Evolutionary conservation across 768 basidiomycete genomes (phyloP), one percentile per base, ranked within the genome.

Genomic region (Lanmaoa pseudosensibilis): DNA sequence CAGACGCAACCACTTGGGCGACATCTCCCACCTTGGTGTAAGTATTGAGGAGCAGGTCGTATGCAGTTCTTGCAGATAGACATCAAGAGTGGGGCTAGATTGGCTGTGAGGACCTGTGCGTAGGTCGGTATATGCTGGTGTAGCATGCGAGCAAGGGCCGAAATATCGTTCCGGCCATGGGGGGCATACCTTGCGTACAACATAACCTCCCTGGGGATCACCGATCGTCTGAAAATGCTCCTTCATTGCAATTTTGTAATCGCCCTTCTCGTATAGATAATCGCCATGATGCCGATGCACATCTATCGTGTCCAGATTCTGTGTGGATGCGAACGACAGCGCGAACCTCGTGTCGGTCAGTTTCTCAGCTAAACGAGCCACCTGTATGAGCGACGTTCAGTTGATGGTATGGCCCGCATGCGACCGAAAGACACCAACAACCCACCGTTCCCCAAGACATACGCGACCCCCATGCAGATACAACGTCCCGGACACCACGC

Each of bases 11-110:
- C 2, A 98, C 82, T 13, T 94, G 85, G 2, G 84, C 72, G 16
- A 94, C 86, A 65, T 99, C 97, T 57, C 94, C 92, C 21, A 97
- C 87, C 69, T 98, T 98, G 50, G 97, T 97, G 73, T 97, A 98
- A 6, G 95, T 94, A 69, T 98, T 98, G 25, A n/a, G 98, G 83
- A 4, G 79, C n/a, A n/a, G n/a, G n/a, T n/a, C 2, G 90, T 80
- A 68, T 99, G 97, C 0, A 99, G 78, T 70, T 96, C 95, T 80
- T 98, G 95, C 0, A 99, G 81, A 71, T 98, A 99, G 2, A 91
- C 32, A 91, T 94, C 50, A 99, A 87, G 68, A 95, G 94, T 60
- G 94, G 90, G 53, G 98, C 97, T 2, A 95, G 80, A 67, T 98
- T 97, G 0, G 96, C 94, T 61, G 97, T 97, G 37, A 99, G 84